These are phyloP conservation scores for Periconia digitata DNA, from an alignment of 2,329 filamentous ascomycete species.

Conservation along the genomic window DNA sequence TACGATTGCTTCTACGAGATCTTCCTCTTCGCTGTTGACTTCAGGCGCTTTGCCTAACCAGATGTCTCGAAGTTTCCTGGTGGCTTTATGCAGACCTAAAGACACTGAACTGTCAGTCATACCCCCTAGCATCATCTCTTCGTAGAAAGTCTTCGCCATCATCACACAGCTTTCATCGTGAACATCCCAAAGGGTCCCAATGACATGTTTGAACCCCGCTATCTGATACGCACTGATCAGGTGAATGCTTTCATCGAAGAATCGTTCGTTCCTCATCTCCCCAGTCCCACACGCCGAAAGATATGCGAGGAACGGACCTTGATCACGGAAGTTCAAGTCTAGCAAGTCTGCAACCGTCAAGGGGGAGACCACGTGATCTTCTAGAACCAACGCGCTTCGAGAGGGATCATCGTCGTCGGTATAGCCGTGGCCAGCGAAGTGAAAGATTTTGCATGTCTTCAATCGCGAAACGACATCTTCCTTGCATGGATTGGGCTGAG, in stretches of 20 bases:
- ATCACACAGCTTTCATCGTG: conserved; percentile 35
- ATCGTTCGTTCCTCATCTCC: conserved; percentile 13
- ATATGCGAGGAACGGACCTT: conserved; percentile 7
- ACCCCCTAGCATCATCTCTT: conserved; percentile 4
- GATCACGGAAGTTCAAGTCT: not conserved
- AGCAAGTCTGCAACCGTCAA: conserved; percentile 22
- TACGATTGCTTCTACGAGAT: too few species aligned
- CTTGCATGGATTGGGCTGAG: conserved; percentile 9
- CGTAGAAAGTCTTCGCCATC: conserved; percentile 30
- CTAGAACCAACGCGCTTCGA: conserved; percentile 32
- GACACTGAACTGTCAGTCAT: conserved; percentile 4
- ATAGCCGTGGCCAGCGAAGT: conserved; percentile 47
- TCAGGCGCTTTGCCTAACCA: not conserved
- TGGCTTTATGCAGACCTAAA: conserved; percentile 3
- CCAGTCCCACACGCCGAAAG: conserved; percentile 19
- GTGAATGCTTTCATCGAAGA: conserved; percentile 44
- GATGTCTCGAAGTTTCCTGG: conserved; percentile 1
- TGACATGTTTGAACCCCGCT: conserved; percentile 26
- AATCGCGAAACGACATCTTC: conserved; percentile 27
- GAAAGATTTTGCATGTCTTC: conserved; percentile 38
- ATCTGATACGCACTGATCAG: conserved; percentile 41
- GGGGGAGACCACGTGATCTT: conserved; percentile 20
- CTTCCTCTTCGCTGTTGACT: too few species aligned
- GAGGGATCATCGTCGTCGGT: conserved; percentile 32
- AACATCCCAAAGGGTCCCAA: conserved; percentile 46